Evolutionary conservation across 2,329 filamentous ascomycete species (phyloP).

Genomic region (Nemania serpens): DNA sequence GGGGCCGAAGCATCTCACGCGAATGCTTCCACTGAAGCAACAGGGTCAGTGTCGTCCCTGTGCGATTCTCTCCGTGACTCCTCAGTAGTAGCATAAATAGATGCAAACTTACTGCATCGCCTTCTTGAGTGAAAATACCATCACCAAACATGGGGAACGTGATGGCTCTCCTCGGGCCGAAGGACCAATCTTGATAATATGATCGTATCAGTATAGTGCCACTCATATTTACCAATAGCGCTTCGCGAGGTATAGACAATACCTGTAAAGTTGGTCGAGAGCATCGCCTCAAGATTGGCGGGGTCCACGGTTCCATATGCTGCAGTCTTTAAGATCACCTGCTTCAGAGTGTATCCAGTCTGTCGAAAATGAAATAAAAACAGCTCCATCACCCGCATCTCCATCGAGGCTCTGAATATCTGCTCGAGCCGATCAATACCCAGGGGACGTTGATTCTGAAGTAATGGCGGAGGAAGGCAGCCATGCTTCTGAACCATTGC

Average conservation of each 20-base stretch:
- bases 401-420: constrained; percentile 26
- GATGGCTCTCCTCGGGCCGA: constrained; percentile 34
- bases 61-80: not conserved
- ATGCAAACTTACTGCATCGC: constrained; percentile 28
- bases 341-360: constrained; percentile 29
- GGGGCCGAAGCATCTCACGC: constrained; percentile 42
- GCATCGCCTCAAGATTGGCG: constrained; percentile 31
- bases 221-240: not conserved
- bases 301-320: constrained; percentile 34
- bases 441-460: constrained; percentile 25
- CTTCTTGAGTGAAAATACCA: constrained; percentile 45
- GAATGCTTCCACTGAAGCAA: constrained; percentile 41
- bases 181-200: constrained; percentile 32
- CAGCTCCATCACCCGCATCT: constrained; percentile 26
- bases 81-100: not conserved
- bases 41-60: not conserved
- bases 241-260: not conserved
- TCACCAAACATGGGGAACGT: constrained; percentile 43
- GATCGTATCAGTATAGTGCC: not conserved
- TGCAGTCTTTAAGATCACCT: constrained; percentile 23
- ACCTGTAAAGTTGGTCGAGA: constrained; percentile 33
- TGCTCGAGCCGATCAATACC: constrained; percentile 29
- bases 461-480: constrained; percentile 22
- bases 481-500: constrained; percentile 23
- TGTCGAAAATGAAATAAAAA: constrained; percentile 29